Conservation (phyloP, 805 yeast species). For the Tetrapisispora phaffii region DNA sequence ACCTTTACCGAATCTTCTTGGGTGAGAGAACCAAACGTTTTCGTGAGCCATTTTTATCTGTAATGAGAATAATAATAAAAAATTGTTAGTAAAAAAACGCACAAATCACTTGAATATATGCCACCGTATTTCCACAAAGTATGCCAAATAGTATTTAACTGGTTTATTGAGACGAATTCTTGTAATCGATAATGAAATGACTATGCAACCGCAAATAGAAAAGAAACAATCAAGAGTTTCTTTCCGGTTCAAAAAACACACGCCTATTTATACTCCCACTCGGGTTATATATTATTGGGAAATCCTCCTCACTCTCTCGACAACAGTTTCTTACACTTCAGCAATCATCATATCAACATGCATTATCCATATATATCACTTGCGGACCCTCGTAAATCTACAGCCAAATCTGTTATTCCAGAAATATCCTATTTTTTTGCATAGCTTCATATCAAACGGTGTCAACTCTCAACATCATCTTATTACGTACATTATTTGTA, state of each 20-base stretch:
- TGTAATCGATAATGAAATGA: no score
- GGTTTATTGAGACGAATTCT: background rate
- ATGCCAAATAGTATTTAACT: background rate
- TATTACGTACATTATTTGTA: conserved; percentile 1
- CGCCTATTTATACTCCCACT: no score
- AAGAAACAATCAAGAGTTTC: no score
- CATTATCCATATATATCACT: no score
- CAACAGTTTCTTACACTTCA: no score
- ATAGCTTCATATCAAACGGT: background rate
- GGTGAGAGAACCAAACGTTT: conserved; percentile 99
- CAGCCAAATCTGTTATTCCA: background rate
- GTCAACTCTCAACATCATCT: background rate
- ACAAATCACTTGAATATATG: no score
- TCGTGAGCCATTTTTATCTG: conserved; percentile 85
- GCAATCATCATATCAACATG: no score
- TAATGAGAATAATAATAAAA: background rate
- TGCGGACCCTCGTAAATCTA: background rate
- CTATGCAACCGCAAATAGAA: no score
- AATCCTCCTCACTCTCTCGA: no score
- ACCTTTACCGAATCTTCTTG: conserved; percentile 99
- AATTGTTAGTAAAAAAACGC: conserved; percentile 4
- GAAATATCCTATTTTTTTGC: background rate
- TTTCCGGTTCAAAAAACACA: no score
- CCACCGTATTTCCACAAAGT: no score
- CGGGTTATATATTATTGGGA: no score